A percentile compares a stretch with the other conserved stretches of the same genome.
These are phyloP conservation scores for Epichloe glyceriae DNA, from an alignment of 2,329 filamentous ascomycete species.

Conservation along the genomic window DNA sequence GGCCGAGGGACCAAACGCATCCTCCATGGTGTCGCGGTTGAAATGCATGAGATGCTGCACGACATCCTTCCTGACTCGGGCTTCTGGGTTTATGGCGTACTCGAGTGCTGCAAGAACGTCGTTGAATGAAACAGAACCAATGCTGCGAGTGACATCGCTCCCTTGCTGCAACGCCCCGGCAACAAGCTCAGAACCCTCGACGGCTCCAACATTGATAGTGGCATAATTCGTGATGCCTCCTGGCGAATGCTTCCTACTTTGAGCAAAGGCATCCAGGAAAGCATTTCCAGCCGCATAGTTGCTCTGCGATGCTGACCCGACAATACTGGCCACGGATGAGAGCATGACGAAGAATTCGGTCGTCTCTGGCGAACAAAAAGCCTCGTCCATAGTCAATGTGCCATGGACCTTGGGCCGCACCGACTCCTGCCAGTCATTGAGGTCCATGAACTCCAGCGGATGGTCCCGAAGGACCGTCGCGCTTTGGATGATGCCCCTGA, in stretches of 20 bases:
- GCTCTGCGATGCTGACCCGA: conserved; percentile 37
- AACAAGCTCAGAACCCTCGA: conserved; percentile 16
- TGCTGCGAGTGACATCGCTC: conserved; percentile 10
- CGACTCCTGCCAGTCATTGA: conserved; percentile 32
- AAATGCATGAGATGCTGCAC: background rate
- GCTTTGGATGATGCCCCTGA: conserved; percentile 30
- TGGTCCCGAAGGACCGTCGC: conserved; percentile 27
- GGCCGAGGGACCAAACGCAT: background rate
- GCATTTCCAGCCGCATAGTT: conserved; percentile 38
- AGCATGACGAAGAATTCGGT: conserved; percentile 42
- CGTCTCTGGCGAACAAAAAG: conserved; percentile 19
- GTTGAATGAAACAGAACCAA: conserved; percentile 18
- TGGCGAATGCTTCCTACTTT: conserved; percentile 15
- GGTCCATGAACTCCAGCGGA: conserved; percentile 39
- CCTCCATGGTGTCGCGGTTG: background rate
- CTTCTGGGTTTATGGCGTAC: conserved; percentile 12
- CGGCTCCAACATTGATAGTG: background rate
- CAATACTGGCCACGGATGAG: conserved; percentile 35
- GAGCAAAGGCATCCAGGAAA: conserved; percentile 25
- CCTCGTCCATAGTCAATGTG: conserved; percentile 39
- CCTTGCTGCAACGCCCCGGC: background rate
- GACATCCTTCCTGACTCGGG: background rate
- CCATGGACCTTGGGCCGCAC: conserved; percentile 38
- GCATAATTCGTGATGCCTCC: background rate
- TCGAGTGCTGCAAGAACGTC: conserved; percentile 4